A percentile compares a stretch with the other conserved stretches of the same genome.
phyloP scores from a whole-genome alignment of 1,284 basidiomycete genomes.

The Entoloma clypeatum region DNA sequence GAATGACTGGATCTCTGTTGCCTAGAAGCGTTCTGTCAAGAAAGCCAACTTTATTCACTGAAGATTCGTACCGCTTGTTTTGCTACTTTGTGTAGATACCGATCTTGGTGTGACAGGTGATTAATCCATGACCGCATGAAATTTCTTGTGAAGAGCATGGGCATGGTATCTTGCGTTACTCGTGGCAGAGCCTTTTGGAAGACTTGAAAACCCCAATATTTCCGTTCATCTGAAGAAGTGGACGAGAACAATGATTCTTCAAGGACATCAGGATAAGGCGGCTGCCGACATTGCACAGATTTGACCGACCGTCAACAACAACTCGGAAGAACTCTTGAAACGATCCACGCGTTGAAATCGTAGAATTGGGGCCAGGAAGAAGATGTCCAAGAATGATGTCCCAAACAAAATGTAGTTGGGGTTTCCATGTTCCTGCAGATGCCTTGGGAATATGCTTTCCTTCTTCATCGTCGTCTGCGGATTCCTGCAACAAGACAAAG shows the following conservation, averaged over 20 bases:
- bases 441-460: slow-evolving; percentile 41
- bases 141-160: slow-evolving; percentile 91
- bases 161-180: slow-evolving; percentile 63
- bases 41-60: slow-evolving; percentile 3
- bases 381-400: slow-evolving; percentile 76
- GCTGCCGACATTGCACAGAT: slow-evolving; percentile 1
- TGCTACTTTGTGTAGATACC: slow-evolving; percentile 88
- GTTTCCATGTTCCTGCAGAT: slow-evolving; percentile 74
- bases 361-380: slow-evolving; percentile 46
- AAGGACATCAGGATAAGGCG: slow-evolving; percentile 11
- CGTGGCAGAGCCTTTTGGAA: slow-evolving; percentile 79
- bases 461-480: slow-evolving; percentile 53
- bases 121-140: slow-evolving; percentile 98
- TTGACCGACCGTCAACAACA: slow-evolving; percentile 78
- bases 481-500: slow-evolving; percentile 41
- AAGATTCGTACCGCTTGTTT: slow-evolving; percentile 57
- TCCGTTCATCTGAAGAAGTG: slow-evolving; percentile 83
- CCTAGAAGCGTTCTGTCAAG: slow-evolving; percentile 37
- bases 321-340: slow-evolving; percentile 90
- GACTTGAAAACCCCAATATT: slow-evolving; percentile 95
- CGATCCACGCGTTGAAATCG: slow-evolving; percentile 47
- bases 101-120: slow-evolving; percentile 84
- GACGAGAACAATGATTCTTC: slow-evolving; percentile 89
- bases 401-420: slow-evolving; percentile 94
- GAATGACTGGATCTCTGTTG: slow-evolving; percentile 69